Evolutionary conservation across 768 basidiomycete genomes (phyloP), one percentile per base, ranked within the genome.

Genomic region (Pleurotus pulmonarius): DNA sequence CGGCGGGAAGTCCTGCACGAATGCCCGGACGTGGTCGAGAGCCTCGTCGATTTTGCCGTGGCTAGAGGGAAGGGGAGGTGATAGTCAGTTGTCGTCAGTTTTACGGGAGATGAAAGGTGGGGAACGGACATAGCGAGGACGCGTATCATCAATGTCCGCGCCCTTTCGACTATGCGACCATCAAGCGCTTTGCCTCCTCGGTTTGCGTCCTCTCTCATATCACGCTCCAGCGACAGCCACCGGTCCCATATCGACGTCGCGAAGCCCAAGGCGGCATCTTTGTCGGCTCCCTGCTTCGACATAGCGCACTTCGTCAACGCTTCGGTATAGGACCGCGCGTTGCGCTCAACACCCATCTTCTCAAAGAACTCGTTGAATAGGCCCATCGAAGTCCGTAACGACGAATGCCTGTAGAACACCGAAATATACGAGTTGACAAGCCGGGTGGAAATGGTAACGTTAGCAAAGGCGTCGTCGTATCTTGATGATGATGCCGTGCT

Each of bases 371-470:
- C 68, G 58, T 75, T 67, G 67, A 88, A 93, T 6, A 78, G 67
- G 6, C 76, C 73, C 25, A 72, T 70, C 2, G 81, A 72, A 2
- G 64, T 65, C 20, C 81, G 76, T 41, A 94, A 70, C 8, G 77
- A 63, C 1, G 72, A 67, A 58, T 82, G 82, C 44, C 68, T 69
- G 64, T 88, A 88, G 65, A 86, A 81, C 0, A 94, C 88, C 11
- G 88, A 83, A 49, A 97, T 73, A 65, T 92, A 98, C 2, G 93
- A 82, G 61, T 88, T 91, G 60, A 94, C 63, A 5, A 97, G 78
- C 1, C 80, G 76, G 0, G 90, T 62, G 0, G 84, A 82, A 49
- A 88, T 64, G 5, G 68, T 47, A 34, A 94, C 89, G 54, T 75
- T 61, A 5, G 68, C 66, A 69, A 96, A 93, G 56, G 75, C 78